Base-by-base conservation (phyloP, 306 rosid genomes). In the Spatholobus suberectus region DNA sequence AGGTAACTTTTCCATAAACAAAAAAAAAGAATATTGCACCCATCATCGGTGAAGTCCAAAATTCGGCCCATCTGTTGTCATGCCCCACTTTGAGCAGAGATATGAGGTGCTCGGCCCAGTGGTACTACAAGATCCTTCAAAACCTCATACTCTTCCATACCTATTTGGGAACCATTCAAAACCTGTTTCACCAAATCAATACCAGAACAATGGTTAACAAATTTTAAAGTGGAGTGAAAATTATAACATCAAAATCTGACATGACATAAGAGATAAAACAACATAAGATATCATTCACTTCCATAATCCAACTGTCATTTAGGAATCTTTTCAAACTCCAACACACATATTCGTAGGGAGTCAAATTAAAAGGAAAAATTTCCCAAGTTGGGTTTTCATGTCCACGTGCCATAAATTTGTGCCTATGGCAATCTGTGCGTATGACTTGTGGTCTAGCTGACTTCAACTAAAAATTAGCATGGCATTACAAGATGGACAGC, bases 121-220 rank as follows among this genome's bases (percentile, higher is more conserved):
- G 99, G 97, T 26, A 96, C 82, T 23, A 93, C 71, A 77, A 88
- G 84, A 88, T 94, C 94, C 89, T 87, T 94, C 91, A 96, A 87
- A 76, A 88, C 37, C 79, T 94, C 94, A 32, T 90, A 96, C 76
- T 96, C 96, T 67, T 92, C 98, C 54, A 61, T 85, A 12, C 83
- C 82, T 76, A 96, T 80, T 67, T 88, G 89, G 23, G 89, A 86
- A 62, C 96, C 93, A 81, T 83, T 90, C 85, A 94, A 85, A 71
- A 91, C 98, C 98, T 93, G 74, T 61, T 89, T 81, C 68, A 27
- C 73, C 85, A 88, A 84, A 79, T 41, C 82, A 80, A 76, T 46
- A 74, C 29, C 77, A 73, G 62, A 85, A 70, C 66, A 66, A 72
- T 15, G 58, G 79, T 67, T 71, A 84, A 63, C 49, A 70, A 65